Conservation (phyloP, 371 early-diverging fungal species). For the Mortierella sp. region DNA sequence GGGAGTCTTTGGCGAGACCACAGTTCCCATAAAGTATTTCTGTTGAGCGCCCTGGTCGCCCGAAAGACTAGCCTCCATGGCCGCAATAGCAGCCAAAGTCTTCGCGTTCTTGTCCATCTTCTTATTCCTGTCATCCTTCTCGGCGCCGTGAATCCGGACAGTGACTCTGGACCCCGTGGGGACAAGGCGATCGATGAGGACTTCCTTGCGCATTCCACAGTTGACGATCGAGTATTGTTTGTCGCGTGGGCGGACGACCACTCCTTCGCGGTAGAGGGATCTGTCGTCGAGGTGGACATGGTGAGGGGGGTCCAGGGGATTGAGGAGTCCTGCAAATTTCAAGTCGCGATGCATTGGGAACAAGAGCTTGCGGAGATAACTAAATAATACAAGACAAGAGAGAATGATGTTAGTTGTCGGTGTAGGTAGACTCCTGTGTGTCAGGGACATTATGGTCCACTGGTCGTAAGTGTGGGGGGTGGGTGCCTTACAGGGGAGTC, state of each 20-base stretch:
- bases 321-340: constrained; percentile 78
- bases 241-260: constrained; percentile 66
- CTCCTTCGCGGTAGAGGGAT: constrained; percentile 76
- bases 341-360: constrained; percentile 82
- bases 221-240: constrained; percentile 71
- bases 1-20: constrained; percentile 75
- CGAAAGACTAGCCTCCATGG: constrained; percentile 37
- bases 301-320: constrained; percentile 81
- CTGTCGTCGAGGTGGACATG: constrained; percentile 75
- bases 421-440: background rate
- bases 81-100: constrained; percentile 32
- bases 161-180: constrained; percentile 80
- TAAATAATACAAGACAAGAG: constrained; percentile 12
- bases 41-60: constrained; percentile 45
- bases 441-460: background rate
- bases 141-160: constrained; percentile 68
- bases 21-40: constrained; percentile 69
- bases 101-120: constrained; percentile 59
- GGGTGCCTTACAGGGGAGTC: constrained; percentile 69
- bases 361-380: constrained; percentile 75
- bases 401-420: background rate
- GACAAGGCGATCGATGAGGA: constrained; percentile 68
- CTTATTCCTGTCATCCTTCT: constrained; percentile 57
- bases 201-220: constrained; percentile 72
- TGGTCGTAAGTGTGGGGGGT: background rate